Percentiles rank a stretch among this genome's conserved stretches.
These are phyloP conservation scores for Lathyrus sativus DNA, from an alignment of 306 rosid species.

Conservation along the genomic window DNA sequence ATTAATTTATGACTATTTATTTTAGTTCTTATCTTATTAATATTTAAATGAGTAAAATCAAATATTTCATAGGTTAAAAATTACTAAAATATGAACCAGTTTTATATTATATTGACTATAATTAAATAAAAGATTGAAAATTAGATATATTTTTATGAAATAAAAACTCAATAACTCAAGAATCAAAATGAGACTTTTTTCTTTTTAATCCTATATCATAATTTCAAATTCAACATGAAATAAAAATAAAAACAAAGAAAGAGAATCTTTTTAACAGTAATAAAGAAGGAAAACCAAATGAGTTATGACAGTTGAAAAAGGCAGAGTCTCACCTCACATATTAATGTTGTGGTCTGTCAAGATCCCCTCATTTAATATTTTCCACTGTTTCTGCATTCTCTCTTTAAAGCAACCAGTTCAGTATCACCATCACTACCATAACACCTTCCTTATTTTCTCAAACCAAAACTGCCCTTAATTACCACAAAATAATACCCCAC, in stretches of 20 bases:
- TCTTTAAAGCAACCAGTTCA: conserved; percentile 23
- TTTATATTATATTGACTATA: too few species aligned
- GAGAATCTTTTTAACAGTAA: not conserved
- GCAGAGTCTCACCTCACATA: conserved; percentile 26
- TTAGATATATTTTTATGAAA: too few species aligned
- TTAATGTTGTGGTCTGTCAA: conserved; percentile 54
- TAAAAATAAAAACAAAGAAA: not conserved
- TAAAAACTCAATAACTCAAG: too few species aligned
- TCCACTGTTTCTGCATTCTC: conserved; percentile 32
- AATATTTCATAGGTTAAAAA: too few species aligned
- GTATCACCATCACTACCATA: conserved; percentile 43
- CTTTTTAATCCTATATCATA: too few species aligned
- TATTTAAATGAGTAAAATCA: too few species aligned
- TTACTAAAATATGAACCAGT: too few species aligned
- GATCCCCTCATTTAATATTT: conserved; percentile 59
- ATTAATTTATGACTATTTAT: too few species aligned
- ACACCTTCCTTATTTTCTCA: not conserved
- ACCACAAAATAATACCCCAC: not conserved
- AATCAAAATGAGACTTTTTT: too few species aligned
- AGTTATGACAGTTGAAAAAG: not conserved
- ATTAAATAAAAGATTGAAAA: too few species aligned
- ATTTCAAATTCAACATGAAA: too few species aligned
- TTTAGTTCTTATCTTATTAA: too few species aligned
- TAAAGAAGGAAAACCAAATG: not conserved
- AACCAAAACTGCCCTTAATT: conserved; percentile 1